Evolutionary conservation across 495 filamentous ascomycete genomes (phyloP).

Genomic region (Bacidia rubella): DNA sequence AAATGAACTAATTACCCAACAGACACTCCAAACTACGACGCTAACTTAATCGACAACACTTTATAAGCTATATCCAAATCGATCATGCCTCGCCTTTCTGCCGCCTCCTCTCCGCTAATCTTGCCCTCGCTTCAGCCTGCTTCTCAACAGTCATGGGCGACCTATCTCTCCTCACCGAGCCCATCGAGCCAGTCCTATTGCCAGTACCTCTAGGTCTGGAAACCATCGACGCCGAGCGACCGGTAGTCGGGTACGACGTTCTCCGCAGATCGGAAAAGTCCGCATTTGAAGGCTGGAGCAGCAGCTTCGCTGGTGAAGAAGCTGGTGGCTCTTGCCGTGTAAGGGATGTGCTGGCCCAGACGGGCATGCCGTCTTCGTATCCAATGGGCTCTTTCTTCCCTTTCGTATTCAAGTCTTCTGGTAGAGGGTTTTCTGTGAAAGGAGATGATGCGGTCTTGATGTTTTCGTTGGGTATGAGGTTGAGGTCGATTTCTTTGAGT

Average conservation of each 20-base stretch:
- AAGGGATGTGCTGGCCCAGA: neutral
- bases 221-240: conserved; percentile 13
- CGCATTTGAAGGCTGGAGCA: neutral
- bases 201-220: conserved; percentile 15
- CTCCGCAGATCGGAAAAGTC: neutral
- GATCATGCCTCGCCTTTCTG: no score
- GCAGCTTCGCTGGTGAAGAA: conserved; percentile 1
- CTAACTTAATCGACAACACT: no score
- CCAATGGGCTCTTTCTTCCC: conserved; percentile 1
- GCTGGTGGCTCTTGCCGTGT: neutral
- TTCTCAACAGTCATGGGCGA: conserved; percentile 45
- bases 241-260: neutral
- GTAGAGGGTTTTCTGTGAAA: neutral
- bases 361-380: neutral
- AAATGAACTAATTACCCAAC: no score
- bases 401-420: neutral
- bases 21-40: no score
- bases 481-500: conserved; percentile 18
- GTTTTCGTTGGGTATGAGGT: conserved; percentile 8
- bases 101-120: conserved; percentile 42
- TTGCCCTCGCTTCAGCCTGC: conserved; percentile 46
- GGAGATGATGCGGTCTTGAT: neutral
- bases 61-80: no score
- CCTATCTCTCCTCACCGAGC: conserved; percentile 8
- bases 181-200: conserved; percentile 19